Percentiles rank a stretch among this genome's conserved stretches.
phyloP scores from a whole-genome alignment of 225 moss, liverwort and hornwort genomes.

The Bryum argenteum region DNA sequence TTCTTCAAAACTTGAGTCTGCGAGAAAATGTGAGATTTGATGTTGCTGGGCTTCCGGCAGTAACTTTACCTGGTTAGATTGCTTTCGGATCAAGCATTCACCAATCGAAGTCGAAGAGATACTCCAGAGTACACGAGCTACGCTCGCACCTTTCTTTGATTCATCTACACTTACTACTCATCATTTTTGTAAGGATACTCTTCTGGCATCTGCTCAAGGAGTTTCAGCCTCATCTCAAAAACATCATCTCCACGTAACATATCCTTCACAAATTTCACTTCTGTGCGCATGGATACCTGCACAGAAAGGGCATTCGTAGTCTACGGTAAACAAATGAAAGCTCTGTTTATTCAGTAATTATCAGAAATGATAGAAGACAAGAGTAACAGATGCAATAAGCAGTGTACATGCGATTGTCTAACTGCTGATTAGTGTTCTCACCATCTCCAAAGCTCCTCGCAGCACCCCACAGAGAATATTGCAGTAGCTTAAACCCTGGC shows the following conservation, averaged over 20 bases:
- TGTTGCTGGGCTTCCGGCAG: conserved; percentile 13
- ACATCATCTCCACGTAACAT: conserved; percentile 89
- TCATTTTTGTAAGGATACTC: conserved; percentile 99
- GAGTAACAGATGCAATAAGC: conserved; percentile 1
- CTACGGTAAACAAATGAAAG: conserved; percentile 2
- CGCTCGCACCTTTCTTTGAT: background rate
- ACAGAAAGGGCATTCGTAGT: conserved; percentile 18
- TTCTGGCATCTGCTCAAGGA: conserved; percentile 94
- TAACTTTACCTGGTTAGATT: conserved; percentile 13
- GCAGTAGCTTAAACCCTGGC: conserved; percentile 95
- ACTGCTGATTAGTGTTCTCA: conserved; percentile 29
- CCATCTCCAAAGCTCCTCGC: conserved; percentile 97
- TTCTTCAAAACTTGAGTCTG: background rate
- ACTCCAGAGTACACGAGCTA: conserved; percentile 20
- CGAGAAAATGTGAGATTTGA: background rate
- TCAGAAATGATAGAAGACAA: background rate
- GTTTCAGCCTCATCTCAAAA: conserved; percentile 88
- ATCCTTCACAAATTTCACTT: conserved; percentile 97
- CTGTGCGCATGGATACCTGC: conserved; percentile 98
- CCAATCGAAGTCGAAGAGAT: conserved; percentile 20
- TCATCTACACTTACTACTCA: conserved; percentile 47
- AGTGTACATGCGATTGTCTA: background rate
- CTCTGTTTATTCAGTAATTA: background rate
- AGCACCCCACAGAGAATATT: conserved; percentile 97
- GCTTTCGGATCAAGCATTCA: conserved; percentile 19